Base-by-base conservation (phyloP, 176 grass and related monocot genomes). In the Carex scoparia region DNA sequence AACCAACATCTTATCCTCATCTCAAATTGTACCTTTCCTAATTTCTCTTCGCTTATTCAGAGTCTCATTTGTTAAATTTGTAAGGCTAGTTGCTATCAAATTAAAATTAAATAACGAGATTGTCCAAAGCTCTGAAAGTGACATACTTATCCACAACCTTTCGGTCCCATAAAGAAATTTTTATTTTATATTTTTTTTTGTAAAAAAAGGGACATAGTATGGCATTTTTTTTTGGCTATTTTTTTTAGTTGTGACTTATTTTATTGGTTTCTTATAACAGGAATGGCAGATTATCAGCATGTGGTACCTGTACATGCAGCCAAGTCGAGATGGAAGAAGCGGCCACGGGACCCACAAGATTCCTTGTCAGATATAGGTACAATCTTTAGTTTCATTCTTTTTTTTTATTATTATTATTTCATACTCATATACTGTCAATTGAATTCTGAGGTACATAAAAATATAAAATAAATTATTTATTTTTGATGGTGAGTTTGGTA, bases 211-310 rank as follows among this genome's bases (percentile, higher is more conserved):
- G 58, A 31, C 44, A 6, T 73, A 73, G 69, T 73, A 73, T 3
- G 61, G 61, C 18, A 27, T 28, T 28, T 63, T 30, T 30, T 65
- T 65, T 28, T 33, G 6, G 30, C 0, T 23, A 23, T 2, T 10
- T 10, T 60, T 60, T 18, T 60, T 58, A 35, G 15, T 60, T 55
- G 11, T 16, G 15, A 35, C 48, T 10, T 49, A 49, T 49, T 49
- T 18, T 61, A 80, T 61, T 80, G 1, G 55, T 80, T 80, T 40
- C 3, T 40, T 80, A n/a, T 59, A 14, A 12, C 69, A 97, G 94
- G 94, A 67, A 91, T 98, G 92, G 69, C 86, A 69, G 95, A 98
- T 79, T 98, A 91, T 87, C 95, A 98, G 71, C 84, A 94, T 93
- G 89, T 98, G 64, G 60, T 93, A 83, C 87, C 89, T 49, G 82